phyloP scores from a whole-genome alignment of 2,329 filamentous ascomycete genomes.

The Xylaria sp. region DNA sequence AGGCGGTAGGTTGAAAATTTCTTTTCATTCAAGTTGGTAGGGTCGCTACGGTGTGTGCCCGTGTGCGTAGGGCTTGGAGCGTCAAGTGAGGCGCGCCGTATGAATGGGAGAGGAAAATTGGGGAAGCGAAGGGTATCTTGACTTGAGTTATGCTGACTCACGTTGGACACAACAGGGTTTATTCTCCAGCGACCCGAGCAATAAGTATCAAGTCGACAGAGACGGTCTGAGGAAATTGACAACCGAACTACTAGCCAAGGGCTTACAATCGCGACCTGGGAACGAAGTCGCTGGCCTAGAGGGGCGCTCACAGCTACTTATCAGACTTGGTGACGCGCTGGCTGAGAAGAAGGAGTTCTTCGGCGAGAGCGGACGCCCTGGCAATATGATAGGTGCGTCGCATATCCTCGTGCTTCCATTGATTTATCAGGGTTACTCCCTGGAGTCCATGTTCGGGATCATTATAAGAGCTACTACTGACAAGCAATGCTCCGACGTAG shows the following conservation, averaged over 20 bases:
- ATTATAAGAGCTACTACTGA: slow-evolving; percentile 8
- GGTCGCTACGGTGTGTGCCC: neutral
- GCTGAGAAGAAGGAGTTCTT: slow-evolving; percentile 82
- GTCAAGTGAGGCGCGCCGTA: neutral
- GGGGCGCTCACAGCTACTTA: slow-evolving; percentile 82
- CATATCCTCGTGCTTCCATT: neutral
- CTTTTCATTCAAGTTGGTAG: neutral
- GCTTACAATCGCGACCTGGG: slow-evolving; percentile 82
- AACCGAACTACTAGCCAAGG: slow-evolving; percentile 77
- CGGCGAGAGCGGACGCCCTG: slow-evolving; percentile 83
- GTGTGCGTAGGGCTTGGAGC: neutral
- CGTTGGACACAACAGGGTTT: slow-evolving; percentile 63
- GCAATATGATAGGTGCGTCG: slow-evolving; percentile 87
- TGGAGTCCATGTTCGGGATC: too few species aligned
- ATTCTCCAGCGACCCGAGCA: slow-evolving; percentile 83
- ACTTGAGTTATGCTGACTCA: slow-evolving; percentile 12
- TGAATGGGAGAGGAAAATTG: neutral
- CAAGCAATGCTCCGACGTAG: slow-evolving; percentile 56
- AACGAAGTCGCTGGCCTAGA: slow-evolving; percentile 88
- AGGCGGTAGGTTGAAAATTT: slow-evolving; percentile 57
- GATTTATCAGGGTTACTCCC: too few species aligned
- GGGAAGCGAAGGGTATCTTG: neutral
- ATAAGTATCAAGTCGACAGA: slow-evolving; percentile 91
- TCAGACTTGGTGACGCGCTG: slow-evolving; percentile 79
- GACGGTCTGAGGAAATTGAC: slow-evolving; percentile 80